Conservation (phyloP, 1,284 basidiomycete genomes). For the Schizophyllum commune region DNA sequence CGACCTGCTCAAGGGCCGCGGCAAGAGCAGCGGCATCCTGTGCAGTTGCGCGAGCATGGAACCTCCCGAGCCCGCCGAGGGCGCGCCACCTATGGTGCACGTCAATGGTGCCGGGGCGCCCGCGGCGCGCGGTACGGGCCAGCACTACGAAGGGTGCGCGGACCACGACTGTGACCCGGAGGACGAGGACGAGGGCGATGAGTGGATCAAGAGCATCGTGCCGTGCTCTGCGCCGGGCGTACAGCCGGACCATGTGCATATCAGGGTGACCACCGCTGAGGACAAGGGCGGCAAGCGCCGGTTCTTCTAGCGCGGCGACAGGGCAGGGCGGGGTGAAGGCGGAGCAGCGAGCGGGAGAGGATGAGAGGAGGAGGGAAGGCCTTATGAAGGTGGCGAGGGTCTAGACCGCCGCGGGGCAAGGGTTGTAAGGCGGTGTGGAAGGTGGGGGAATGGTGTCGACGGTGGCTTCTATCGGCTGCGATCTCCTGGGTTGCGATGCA, state of each 20-base stretch:
- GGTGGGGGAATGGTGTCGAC: background rate
- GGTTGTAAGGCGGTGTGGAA: background rate
- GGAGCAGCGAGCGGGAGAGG: no score
- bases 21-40: slow-evolving; percentile 67
- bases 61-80: slow-evolving; percentile 20
- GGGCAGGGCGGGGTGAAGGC: no score
- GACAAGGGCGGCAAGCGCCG: slow-evolving; percentile 62
- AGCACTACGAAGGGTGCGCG: slow-evolving; percentile 33
- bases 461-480: background rate
- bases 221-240: slow-evolving; percentile 55
- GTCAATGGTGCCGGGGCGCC: slow-evolving; percentile 18
- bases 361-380: background rate
- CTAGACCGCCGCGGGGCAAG: background rate
- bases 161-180: slow-evolving; percentile 58
- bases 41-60: slow-evolving; percentile 55
- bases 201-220: slow-evolving; percentile 70
- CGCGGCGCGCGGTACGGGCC: slow-evolving; percentile 22
- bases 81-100: slow-evolving; percentile 10
- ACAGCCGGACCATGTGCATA: slow-evolving; percentile 52
- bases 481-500: background rate
- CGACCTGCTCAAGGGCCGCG: slow-evolving; percentile 82
- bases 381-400: background rate
- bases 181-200: slow-evolving; percentile 68
- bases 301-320: slow-evolving; percentile 45
- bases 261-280: slow-evolving; percentile 64